phyloP scores from a whole-genome alignment of 2,329 filamentous ascomycete genomes.

The Acephala macrosclerotiorum region DNA sequence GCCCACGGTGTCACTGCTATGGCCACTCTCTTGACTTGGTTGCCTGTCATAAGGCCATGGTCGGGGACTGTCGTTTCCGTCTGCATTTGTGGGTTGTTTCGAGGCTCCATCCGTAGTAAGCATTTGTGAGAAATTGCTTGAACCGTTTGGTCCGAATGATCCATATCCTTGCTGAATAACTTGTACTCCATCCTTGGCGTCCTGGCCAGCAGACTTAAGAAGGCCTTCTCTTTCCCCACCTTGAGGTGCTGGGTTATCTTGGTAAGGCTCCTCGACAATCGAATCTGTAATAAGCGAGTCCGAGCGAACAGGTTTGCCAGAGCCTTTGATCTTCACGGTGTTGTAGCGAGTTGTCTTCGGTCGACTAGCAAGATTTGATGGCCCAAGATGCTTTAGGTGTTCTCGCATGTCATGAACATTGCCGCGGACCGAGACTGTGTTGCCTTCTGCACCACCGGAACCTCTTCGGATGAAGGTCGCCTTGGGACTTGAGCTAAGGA shows the following conservation, averaged over 20 bases:
- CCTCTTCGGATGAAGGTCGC: constrained; percentile 66
- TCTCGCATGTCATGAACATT: constrained; percentile 69
- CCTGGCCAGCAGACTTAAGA: constrained; percentile 59
- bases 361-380: constrained; percentile 70
- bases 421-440: constrained; percentile 62
- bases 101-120: constrained; percentile 2
- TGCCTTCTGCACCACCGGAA: constrained; percentile 62
- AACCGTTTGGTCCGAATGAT: constrained; percentile 43
- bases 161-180: constrained; percentile 65
- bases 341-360: constrained; percentile 68
- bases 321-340: constrained; percentile 71
- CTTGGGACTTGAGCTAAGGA: constrained; percentile 43
- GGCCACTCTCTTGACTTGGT: constrained; percentile 30
- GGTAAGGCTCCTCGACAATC: constrained; percentile 50
- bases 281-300: constrained; percentile 47
- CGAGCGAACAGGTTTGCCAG: constrained; percentile 18
- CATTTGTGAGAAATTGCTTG: constrained; percentile 18
- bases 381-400: constrained; percentile 70
- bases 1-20: constrained; percentile 42
- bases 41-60: constrained; percentile 12
- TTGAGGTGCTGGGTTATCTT: constrained; percentile 49
- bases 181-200: constrained; percentile 71
- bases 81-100: neutral
- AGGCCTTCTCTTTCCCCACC: constrained; percentile 62
- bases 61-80: neutral